Base-by-base conservation (phyloP, 768 basidiomycete genomes). In the Boletus pseudo-olivaceus region DNA sequence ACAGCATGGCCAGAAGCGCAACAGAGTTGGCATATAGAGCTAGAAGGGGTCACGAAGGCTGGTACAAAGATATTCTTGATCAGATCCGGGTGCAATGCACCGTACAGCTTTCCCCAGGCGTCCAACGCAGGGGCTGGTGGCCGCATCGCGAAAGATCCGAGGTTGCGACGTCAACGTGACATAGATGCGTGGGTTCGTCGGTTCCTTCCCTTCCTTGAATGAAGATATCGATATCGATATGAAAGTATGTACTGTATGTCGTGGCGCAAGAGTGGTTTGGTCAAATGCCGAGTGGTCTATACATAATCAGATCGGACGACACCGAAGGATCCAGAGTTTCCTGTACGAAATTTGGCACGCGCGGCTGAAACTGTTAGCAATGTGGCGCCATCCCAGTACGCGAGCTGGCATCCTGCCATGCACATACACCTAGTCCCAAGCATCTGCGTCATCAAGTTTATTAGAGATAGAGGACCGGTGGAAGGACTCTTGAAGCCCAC, bases 381-480 rank as follows among this genome's bases (percentile, higher is more conserved):
- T n/a, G 15, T 46, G 15, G 35, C 32, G 45, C 49, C 41, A 48
- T 50, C 30, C 50, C 30, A 54, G 11, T 47, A 44, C 20, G 23
- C 39, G 39, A 40, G 46, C 19, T 50, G 29, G 35, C 38, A 42
- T 35, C 23, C 48, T 47, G 46, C 6, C 41, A 29, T 47, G 23
- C 53, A 54, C 14, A 53, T 54, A 66, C 63, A 32, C 52, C 49
- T 44, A 66, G 51, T 54, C 39, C 52, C 39, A 10, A 53, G 44
- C 33, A 45, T 32, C n/a, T 38, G 63, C 30, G n/a, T 20, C 62
- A 20, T 19, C 29, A 45, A 32, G 41, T 20, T 54, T 56, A 56
- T 59, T 56, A 56, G 23, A n/a, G 23, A 45, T 11, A 15, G 10
- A n/a, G 15, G 11, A 5, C 15, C 7, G 11, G 6, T n/a, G 14